Percentiles rank a stretch among this genome's conserved stretches.
These are phyloP conservation scores for Flaveria sonorensis DNA, from an alignment of 129 eudicot genomes.

Conservation along the genomic window DNA sequence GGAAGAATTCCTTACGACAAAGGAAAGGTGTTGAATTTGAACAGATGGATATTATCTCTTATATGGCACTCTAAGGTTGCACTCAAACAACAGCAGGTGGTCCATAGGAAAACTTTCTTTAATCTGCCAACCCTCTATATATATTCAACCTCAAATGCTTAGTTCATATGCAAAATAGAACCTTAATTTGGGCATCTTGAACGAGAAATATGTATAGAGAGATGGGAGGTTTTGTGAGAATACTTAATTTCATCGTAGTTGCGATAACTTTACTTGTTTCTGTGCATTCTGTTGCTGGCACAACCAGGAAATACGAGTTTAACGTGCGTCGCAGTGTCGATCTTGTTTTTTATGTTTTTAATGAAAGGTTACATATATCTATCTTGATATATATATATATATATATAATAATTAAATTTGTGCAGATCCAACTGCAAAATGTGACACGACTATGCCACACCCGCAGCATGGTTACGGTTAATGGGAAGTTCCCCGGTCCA, in stretches of 20 bases:
- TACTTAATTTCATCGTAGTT: background rate
- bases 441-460: slow-evolving; percentile 42
- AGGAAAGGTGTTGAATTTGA: background rate
- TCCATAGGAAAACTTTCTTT: background rate
- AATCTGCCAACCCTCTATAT: background rate
- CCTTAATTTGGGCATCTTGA: background rate
- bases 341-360: no score
- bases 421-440: no score
- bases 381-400: no score
- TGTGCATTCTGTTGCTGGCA: background rate
- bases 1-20: slow-evolving; percentile 11
- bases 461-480: slow-evolving; percentile 31
- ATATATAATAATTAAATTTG: no score
- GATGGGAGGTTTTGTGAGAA: slow-evolving; percentile 1
- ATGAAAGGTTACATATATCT: no score
- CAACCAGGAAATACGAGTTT: slow-evolving; percentile 18
- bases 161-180: background rate
- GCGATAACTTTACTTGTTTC: slow-evolving; percentile 11
- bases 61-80: slow-evolving; percentile 18
- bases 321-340: slow-evolving; percentile 1
- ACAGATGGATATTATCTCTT: slow-evolving; percentile 11
- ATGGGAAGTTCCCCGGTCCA: slow-evolving; percentile 40
- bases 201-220: background rate
- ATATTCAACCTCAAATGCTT: slow-evolving; percentile 5
- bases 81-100: slow-evolving; percentile 17